Evolutionary conservation across 208 protist species (phyloP), one percentile per base, ranked within the genome.

Genomic region (Endotrypanum monterogeii): DNA sequence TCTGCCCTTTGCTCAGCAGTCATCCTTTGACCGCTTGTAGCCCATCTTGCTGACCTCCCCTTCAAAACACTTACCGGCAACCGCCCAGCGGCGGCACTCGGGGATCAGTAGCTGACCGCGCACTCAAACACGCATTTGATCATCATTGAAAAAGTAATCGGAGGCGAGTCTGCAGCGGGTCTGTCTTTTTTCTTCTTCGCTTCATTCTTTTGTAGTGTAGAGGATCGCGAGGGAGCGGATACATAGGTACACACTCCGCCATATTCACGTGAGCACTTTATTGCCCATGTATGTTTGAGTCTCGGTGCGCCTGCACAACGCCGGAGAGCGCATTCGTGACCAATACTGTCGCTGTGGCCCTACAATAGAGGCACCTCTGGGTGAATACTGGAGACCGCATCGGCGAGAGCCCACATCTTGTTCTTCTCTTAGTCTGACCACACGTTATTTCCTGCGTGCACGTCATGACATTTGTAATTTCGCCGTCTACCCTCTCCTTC

Each of bases 401-500:
- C n/a, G n/a, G n/a, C n/a, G n/a, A n/a, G n/a, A n/a, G n/a, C n/a
- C n/a, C n/a, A n/a, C n/a, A n/a, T n/a, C n/a, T n/a, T n/a, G n/a
- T n/a, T n/a, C n/a, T n/a, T n/a, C n/a, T n/a, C n/a, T n/a, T n/a
- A n/a, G n/a, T n/a, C n/a, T n/a, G n/a, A n/a, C n/a, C 57, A 25
- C 25, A 25, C 25, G n/a, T 35, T 28, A 11, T 28, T 41, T 39
- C 12, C 7, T n/a, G 7, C 2, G 2, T 25, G 3, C 30, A 39
- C 58, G 51, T 41, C n/a, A 80, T 77, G 67, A 18, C 75, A 3
- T 60, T 69, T 52, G 6, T 50, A n/a, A 67, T 48, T 18, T 18
- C 71, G 1, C 61, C 71, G 5, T 48, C 60, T 4, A 23, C 32
- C 16, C 61, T 79, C 52, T 75, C 73, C 46, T 83, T 83, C 72